Evolutionary conservation across 345 rosid genomes (phyloP).

Genomic region (Carallia pectinifolia): DNA sequence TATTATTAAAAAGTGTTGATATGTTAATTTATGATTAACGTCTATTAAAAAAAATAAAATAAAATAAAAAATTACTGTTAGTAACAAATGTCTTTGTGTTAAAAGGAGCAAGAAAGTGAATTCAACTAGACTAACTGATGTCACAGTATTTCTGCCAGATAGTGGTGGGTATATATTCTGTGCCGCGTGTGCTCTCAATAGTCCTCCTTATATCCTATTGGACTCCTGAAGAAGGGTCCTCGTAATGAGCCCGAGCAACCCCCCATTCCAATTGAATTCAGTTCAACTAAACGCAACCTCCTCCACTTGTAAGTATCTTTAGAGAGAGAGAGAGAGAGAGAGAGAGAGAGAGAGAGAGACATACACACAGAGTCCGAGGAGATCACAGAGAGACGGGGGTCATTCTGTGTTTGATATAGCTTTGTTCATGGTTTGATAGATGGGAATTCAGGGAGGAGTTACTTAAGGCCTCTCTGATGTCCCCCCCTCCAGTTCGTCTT

Average conservation of each 20-base stretch:
- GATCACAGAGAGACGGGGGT: background rate
- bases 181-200: conserved; percentile 13
- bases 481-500: background rate
- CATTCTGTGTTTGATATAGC: background rate
- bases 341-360: background rate
- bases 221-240: conserved; percentile 20
- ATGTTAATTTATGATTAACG: too few relatives aligned
- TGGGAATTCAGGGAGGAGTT: conserved; percentile 50
- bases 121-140: background rate
- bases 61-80: too few relatives aligned
- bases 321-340: background rate
- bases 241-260: background rate
- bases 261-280: too few relatives aligned
- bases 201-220: conserved; percentile 10
- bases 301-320: too few relatives aligned
- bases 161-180: conserved; percentile 63
- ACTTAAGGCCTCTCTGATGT: conserved; percentile 46
- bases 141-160: conserved; percentile 27
- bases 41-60: too few relatives aligned
- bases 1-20: too few relatives aligned
- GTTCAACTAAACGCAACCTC: too few relatives aligned
- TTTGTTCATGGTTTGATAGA: conserved; percentile 52
- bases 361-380: too few relatives aligned
- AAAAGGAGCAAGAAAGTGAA: background rate
- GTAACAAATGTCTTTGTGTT: too few relatives aligned